phyloP scores from a whole-genome alignment of 1,284 basidiomycete genomes.

The Rhodotorula mucilaginosa region DNA sequence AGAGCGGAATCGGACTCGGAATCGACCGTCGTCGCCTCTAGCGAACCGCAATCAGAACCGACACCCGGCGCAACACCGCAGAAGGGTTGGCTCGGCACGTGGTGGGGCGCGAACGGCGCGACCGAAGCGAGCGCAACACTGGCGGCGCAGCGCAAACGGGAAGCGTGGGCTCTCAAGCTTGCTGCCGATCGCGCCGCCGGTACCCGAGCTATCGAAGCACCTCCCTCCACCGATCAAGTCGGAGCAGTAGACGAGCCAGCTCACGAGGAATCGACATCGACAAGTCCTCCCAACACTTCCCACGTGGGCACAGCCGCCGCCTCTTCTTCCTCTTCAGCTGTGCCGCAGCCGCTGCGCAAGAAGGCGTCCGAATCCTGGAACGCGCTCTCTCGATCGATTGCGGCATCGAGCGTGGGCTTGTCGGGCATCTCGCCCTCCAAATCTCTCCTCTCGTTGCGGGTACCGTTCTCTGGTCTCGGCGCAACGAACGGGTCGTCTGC shows the following conservation, averaged over 20 bases:
- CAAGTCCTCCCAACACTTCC: background rate
- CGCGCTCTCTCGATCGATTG: constrained; percentile 17
- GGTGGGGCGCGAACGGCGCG: constrained; percentile 8
- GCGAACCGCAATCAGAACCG: too few relatives aligned
- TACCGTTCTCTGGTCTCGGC: constrained; percentile 7
- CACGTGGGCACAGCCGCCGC: too few relatives aligned
- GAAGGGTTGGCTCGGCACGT: constrained; percentile 4
- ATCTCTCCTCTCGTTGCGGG: background rate
- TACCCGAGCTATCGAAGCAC: constrained; percentile 15
- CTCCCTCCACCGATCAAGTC: background rate
- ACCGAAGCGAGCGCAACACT: background rate
- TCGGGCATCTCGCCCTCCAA: background rate
- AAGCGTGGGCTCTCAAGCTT: constrained; percentile 24
- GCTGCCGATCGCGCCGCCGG: background rate
- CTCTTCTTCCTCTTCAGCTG: background rate
- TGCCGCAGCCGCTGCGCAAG: background rate
- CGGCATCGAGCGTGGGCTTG: background rate
- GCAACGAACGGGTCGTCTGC: constrained; percentile 18
- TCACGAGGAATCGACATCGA: background rate
- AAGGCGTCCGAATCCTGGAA: constrained; percentile 15
- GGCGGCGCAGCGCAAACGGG: constrained; percentile 11
- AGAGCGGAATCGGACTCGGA: too few relatives aligned
- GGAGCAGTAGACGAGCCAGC: background rate
- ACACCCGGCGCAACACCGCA: too few relatives aligned
- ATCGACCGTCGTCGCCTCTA: too few relatives aligned